These are phyloP conservation scores for Pichia sp. DNA, from an alignment of 1,139 yeast genomes.

Conservation along the genomic window DNA sequence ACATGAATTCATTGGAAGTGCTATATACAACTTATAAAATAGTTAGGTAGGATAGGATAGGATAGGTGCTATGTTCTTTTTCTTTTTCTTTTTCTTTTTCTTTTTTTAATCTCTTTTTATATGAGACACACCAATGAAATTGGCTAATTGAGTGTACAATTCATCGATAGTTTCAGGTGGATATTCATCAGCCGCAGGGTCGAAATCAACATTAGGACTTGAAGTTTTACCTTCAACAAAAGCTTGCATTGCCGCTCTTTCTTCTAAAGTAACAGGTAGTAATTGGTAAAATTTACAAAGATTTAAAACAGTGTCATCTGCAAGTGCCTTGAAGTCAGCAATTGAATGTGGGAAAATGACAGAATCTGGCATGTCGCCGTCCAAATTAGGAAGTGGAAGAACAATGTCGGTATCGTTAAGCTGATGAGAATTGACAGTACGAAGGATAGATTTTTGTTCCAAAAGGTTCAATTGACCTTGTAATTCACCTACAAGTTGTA, in stretches of 20 bases:
- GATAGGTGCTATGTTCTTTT: too few species aligned
- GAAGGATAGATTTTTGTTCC: slow-evolving; percentile 59
- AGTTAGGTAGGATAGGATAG: neutral
- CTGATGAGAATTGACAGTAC: slow-evolving; percentile 43
- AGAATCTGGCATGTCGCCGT: slow-evolving; percentile 57
- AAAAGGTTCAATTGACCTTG: slow-evolving; percentile 76
- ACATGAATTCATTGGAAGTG: slow-evolving; percentile 59
- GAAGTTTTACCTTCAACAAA: slow-evolving; percentile 40
- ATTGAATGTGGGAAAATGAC: slow-evolving; percentile 57
- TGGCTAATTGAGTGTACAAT: slow-evolving; percentile 50
- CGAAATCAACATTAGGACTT: slow-evolving; percentile 33
- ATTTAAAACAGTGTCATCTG: slow-evolving; percentile 40
- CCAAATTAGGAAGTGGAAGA: slow-evolving; percentile 58
- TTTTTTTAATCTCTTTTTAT: slow-evolving; percentile 34
- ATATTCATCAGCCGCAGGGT: slow-evolving; percentile 32
- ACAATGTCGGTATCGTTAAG: slow-evolving; percentile 34
- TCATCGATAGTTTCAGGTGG: slow-evolving; percentile 41
- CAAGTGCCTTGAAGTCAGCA: slow-evolving; percentile 44
- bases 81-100: neutral
- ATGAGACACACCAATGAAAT: slow-evolving; percentile 57
- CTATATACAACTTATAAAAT: slow-evolving; percentile 24
- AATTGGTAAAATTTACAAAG: slow-evolving; percentile 68
- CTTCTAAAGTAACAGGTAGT: slow-evolving; percentile 44
- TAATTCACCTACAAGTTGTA: slow-evolving; percentile 78
- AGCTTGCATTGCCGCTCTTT: slow-evolving; percentile 42